phyloP scores from a whole-genome alignment of 441 rosid species.

The Adansonia grandidieri region DNA sequence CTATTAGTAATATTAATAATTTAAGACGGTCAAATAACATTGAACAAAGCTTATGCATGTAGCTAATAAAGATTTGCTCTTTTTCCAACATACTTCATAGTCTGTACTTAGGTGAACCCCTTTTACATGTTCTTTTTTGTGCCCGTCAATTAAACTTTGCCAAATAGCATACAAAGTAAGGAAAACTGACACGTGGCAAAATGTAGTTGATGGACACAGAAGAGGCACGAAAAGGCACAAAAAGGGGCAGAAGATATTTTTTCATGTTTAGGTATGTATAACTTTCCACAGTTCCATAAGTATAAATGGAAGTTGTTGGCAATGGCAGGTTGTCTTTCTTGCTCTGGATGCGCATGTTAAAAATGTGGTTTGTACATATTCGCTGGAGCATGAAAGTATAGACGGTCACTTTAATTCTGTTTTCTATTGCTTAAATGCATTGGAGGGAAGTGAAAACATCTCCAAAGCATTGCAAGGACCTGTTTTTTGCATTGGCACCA shows the following conservation, averaged over 20 bases:
- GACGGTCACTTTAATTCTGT: conserved; percentile 50
- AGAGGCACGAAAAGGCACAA: too few species aligned
- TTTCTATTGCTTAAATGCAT: conserved; percentile 45
- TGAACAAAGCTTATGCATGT: neutral
- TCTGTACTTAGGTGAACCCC: too few species aligned
- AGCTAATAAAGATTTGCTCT: conserved; percentile 1
- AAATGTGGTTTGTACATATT: conserved; percentile 58
- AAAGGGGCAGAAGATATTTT: too few species aligned
- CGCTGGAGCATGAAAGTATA: conserved; percentile 67
- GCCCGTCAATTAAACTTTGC: too few species aligned
- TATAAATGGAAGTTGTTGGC: conserved; percentile 35
- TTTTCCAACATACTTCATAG: neutral
- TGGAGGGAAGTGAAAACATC: conserved; percentile 36
- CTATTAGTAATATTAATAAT: neutral
- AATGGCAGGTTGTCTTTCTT: conserved; percentile 74
- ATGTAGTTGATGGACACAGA: too few species aligned
- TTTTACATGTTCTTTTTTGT: too few species aligned
- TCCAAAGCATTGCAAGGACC: conserved; percentile 52
- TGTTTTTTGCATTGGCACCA: conserved; percentile 43
- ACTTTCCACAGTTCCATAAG: neutral
- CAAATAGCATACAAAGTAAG: too few species aligned
- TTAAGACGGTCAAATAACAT: conserved; percentile 2
- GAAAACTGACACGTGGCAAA: too few species aligned
- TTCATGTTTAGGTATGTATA: neutral
- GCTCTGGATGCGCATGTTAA: conserved; percentile 56